phyloP scores from a whole-genome alignment of 2,329 filamentous ascomycete genomes.

The Hypoxylon sp. region DNA sequence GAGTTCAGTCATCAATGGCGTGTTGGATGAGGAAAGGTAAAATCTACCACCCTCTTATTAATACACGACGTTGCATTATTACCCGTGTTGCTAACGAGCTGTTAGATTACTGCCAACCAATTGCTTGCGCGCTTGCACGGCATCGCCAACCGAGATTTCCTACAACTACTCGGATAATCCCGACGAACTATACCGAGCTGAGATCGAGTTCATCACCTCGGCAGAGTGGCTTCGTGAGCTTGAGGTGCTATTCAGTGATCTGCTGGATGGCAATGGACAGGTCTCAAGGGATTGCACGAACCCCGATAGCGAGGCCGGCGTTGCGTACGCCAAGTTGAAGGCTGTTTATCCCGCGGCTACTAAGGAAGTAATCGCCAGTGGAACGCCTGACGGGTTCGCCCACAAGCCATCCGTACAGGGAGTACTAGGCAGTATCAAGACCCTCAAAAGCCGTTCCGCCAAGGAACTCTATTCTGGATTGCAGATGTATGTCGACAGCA shows the following conservation, averaged over 20 bases:
- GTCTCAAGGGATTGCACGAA: constrained; percentile 53
- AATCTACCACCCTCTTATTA: background rate
- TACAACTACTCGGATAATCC: constrained; percentile 62
- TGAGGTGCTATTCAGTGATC: constrained; percentile 59
- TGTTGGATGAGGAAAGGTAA: constrained; percentile 69
- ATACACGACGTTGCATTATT: background rate
- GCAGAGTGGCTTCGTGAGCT: constrained; percentile 67
- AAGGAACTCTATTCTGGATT: constrained; percentile 59
- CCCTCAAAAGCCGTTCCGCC: constrained; percentile 54
- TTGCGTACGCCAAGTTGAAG: constrained; percentile 57
- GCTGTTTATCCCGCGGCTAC: constrained; percentile 51
- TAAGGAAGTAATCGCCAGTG: constrained; percentile 24
- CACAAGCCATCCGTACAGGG: constrained; percentile 52
- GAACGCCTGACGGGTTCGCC: constrained; percentile 56
- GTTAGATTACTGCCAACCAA: constrained; percentile 46
- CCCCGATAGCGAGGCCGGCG: constrained; percentile 57
- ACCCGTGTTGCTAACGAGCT: constrained; percentile 8
- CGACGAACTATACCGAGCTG: constrained; percentile 59
- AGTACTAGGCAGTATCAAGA: constrained; percentile 60
- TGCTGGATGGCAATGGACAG: constrained; percentile 56
- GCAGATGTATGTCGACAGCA: constrained; percentile 65
- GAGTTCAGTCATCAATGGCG: constrained; percentile 71
- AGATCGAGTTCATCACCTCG: constrained; percentile 67
- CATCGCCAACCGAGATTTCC: constrained; percentile 69
- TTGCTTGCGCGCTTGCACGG: constrained; percentile 72